phyloP scores from a whole-genome alignment of 2,329 filamentous ascomycete species.

The Pseudogymnoascus sp. region DNA sequence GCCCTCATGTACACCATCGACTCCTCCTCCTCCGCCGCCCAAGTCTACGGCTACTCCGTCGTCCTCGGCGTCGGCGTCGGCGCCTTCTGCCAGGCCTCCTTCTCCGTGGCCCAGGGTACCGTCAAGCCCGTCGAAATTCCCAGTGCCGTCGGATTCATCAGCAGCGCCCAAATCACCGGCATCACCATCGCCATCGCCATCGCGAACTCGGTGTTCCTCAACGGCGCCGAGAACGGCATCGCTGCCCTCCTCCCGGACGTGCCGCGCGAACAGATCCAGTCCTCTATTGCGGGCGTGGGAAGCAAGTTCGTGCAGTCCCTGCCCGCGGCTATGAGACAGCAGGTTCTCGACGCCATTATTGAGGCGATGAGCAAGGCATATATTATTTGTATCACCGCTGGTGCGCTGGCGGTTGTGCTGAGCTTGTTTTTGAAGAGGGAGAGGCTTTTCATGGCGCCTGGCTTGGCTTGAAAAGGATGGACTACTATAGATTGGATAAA shows the following conservation, averaged over 20 bases:
- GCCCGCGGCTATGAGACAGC: conserved; percentile 11
- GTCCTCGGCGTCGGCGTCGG: conserved; percentile 29
- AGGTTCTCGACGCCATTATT: conserved; percentile 29
- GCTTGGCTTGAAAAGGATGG: not conserved
- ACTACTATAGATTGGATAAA: not conserved
- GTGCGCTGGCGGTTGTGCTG: conserved; percentile 26
- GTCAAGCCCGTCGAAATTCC: conserved; percentile 28
- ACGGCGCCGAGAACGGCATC: conserved; percentile 28
- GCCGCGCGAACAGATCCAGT: conserved; percentile 23
- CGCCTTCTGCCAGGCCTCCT: conserved; percentile 30
- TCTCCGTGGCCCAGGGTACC: conserved; percentile 32
- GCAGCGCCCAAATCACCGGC: conserved; percentile 31
- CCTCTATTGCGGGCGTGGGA: conserved; percentile 25
- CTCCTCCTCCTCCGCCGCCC: conserved; percentile 13
- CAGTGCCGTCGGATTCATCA: conserved; percentile 34
- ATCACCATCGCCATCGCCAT: conserved; percentile 33
- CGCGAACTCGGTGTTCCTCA: conserved; percentile 34
- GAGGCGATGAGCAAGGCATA: conserved; percentile 29
- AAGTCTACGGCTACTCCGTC: conserved; percentile 25
- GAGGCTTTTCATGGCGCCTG: conserved; percentile 26
- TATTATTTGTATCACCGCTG: conserved; percentile 29
- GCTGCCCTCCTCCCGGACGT: conserved; percentile 22
- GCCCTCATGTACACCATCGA: conserved; percentile 24
- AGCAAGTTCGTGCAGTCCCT: conserved; percentile 20
- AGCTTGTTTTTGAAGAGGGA: conserved; percentile 32